Evolutionary conservation across 2,329 filamentous ascomycete genomes (phyloP), one percentile per base, ranked within the genome.

Genomic region (Ciborinia camelliae): DNA sequence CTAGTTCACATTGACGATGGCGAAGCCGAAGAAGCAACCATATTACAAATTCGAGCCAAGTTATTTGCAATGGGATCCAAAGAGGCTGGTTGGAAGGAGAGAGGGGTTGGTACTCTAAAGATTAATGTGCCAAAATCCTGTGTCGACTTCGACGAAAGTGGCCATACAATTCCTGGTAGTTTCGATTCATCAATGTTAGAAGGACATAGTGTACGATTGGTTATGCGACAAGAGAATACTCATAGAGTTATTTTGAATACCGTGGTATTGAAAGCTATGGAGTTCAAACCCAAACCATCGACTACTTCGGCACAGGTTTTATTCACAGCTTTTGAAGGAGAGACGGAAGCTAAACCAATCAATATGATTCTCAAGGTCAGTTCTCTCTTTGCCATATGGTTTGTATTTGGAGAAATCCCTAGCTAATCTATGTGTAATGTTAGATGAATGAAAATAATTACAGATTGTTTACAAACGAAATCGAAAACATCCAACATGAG

Each of bases 171-270:
- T 59, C 77, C 82, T 2, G 81, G 81, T 30, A 81, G 80, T 20
- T 87, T 87, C 64, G 83, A 87, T 70, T 80, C 80, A 23, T 86
- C 84, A 6, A 81, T 82, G 59, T 76, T 81, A 3, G 79, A 82
- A 23, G 78, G 80, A 1, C 80, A 71, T 69, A 66, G 85, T 64
- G 83, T 89, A 30, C 89, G 94, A 50, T 84, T 98, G 69, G 84
- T 98, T 67, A 92, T 97, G 87, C 89, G 94, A 23, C 92, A 96
- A 70, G 93, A 97, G 73, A 92, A 92, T 66, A 95, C 91, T 0
- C 87, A 93, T 72, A 86, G 92, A 28, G 87, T 98, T 62, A 88
- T 97, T 67, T 81, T 98, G 59, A 98, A 98, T 78, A 91, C 90
- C 1, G 86, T 88, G 0, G 82, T 98, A 66, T 85, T 92, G 66